These are phyloP conservation scores for Dalbergia cochinchinensis DNA, from an alignment of 306 rosid genomes.

Conservation along the genomic window DNA sequence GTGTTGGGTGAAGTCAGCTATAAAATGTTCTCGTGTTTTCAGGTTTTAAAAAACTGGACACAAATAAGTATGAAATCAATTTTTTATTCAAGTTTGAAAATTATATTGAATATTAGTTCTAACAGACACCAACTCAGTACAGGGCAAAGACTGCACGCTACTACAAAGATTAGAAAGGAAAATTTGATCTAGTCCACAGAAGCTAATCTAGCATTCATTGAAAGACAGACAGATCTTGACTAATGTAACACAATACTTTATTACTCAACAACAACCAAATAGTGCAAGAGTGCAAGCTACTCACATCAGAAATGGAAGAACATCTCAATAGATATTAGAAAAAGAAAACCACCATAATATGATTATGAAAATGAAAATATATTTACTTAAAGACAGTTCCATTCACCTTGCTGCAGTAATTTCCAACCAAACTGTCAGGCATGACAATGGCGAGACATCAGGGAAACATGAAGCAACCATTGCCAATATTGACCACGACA, in stretches of 20 bases:
- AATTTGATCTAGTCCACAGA: background rate
- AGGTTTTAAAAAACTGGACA: background rate
- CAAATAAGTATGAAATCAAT: slow-evolving; percentile 18
- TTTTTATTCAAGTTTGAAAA: background rate
- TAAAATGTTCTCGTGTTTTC: slow-evolving; percentile 15
- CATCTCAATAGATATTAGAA: slow-evolving; percentile 10
- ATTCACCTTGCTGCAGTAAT: slow-evolving; percentile 95
- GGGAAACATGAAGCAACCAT: slow-evolving; percentile 95
- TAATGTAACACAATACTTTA: slow-evolving; percentile 25
- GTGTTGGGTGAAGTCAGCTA: background rate
- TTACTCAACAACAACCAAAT: background rate
- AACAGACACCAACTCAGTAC: slow-evolving; percentile 9
- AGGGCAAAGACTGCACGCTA: background rate
- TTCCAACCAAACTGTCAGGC: slow-evolving; percentile 96
- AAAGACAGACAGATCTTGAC: slow-evolving; percentile 25
- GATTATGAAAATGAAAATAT: slow-evolving; percentile 45
- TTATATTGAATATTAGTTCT: background rate
- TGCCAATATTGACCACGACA: slow-evolving; percentile 95
- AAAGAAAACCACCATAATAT: slow-evolving; percentile 35
- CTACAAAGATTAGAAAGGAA: background rate
- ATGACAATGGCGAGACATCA: slow-evolving; percentile 88
- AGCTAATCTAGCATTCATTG: background rate
- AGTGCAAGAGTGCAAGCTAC: slow-evolving; percentile 20
- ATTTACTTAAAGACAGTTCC: slow-evolving; percentile 41
- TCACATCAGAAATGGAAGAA: slow-evolving; percentile 26